Evolutionary conservation across 257 asterid species (phyloP), one percentile per base, ranked within the genome.

Genomic region (Cruciata laevipes): DNA sequence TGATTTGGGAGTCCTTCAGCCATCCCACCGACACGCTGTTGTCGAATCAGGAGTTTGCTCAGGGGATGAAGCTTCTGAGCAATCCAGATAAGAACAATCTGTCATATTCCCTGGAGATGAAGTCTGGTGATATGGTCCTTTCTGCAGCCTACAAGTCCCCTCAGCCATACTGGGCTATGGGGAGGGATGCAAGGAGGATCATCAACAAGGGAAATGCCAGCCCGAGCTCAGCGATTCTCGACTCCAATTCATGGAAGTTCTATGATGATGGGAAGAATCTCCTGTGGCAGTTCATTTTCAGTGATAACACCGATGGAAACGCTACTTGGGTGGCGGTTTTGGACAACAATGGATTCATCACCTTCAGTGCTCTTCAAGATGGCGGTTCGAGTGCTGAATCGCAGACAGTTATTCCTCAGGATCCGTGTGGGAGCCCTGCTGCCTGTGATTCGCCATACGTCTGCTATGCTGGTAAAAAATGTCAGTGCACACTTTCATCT

Each of bases 81-180:
- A 74, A 76, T 72, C 86, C 83, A 23, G 82, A 84, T 47, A 38
- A 82, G 42, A 81, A 75, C 69, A 85, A 88, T 62, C 72, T 94
- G 81, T 90, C 66, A 71, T 88, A 84, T 69, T 76, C 88, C 27
- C 95, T 94, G 23, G 95, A 90, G 79, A 82, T 93, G 27, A 83
- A 77, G 72, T 80, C 96, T 1, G 95, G 95, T 12, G 89, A 86
- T 70, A 68, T 93, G 90, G 18, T 83, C 73, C 86, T 93, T 7
- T 88, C 85, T 1, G 96, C 89, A 1, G 84, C 69, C 69, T 93
- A 81, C 61, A 61, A 27, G 14, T 78, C 86, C 33, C 86, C 85
- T 1, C 99, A 90, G 75, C 86, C 88, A n/a, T 93, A 90, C 63
- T 93, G 99, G 99, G 78, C 95, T 32, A 81, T 85, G 88, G 76